Evolutionary conservation across 192 early-diverging fungal genomes (phyloP).

Genomic region (Piromyces finnis): DNA sequence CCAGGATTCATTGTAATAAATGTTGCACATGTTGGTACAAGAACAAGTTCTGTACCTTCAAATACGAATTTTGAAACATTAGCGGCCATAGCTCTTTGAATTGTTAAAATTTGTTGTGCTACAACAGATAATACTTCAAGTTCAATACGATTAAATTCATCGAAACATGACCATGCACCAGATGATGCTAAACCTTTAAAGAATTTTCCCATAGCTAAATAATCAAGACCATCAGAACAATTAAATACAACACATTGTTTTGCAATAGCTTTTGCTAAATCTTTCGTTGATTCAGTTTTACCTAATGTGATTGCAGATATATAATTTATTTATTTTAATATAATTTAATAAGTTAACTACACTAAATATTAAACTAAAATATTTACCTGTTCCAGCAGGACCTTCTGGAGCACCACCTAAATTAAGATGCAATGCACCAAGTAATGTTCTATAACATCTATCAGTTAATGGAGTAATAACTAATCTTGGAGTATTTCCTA

Average conservation of each 20-base stretch:
- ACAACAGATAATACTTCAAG: slow-evolving; percentile 44
- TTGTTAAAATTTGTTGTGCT: slow-evolving; percentile 44
- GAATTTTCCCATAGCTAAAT: slow-evolving; percentile 49
- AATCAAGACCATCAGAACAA: slow-evolving; percentile 47
- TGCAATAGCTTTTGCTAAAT: slow-evolving; percentile 40
- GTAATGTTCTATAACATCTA: slow-evolving; percentile 37
- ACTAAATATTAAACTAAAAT: no score
- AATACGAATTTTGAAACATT: slow-evolving; percentile 35
- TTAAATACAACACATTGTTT: slow-evolving; percentile 54
- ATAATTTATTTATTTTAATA: background rate
- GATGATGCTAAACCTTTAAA: slow-evolving; percentile 37
- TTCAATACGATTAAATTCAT: slow-evolving; percentile 48
- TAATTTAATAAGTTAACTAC: no score
- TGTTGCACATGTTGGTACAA: slow-evolving; percentile 37
- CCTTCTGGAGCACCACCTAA: slow-evolving; percentile 46
- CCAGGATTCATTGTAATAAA: slow-evolving; percentile 55
- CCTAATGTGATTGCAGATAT: no score
- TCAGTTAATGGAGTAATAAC: slow-evolving; percentile 46
- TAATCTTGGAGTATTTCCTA: slow-evolving; percentile 26
- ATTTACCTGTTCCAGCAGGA: slow-evolving; percentile 15
- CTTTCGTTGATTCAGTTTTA: slow-evolving; percentile 50
- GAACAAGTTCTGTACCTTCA: slow-evolving; percentile 30
- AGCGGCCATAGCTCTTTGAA: slow-evolving; percentile 34
- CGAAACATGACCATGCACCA: slow-evolving; percentile 48
- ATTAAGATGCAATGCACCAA: slow-evolving; percentile 43